Evolutionary conservation across 331 rosid genomes (phyloP).

Genomic region (Phaseolus coccineus): DNA sequence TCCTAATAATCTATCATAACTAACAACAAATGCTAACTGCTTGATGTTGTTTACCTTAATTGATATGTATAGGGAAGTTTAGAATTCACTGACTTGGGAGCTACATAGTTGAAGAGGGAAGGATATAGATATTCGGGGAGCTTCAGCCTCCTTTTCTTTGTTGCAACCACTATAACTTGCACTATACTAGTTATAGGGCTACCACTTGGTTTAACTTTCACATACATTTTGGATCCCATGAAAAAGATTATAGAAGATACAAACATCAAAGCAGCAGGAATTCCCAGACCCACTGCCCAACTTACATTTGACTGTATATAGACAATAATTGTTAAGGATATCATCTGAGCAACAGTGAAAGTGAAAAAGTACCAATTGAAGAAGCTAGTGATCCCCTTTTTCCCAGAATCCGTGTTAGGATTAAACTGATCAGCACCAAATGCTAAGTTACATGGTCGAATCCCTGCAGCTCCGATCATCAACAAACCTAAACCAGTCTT

Average conservation of each 20-base stretch:
- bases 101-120: constrained; percentile 65
- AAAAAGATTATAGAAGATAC: constrained; percentile 72
- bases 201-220: constrained; percentile 76
- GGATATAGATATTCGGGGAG: constrained; percentile 58
- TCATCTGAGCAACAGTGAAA: constrained; percentile 70
- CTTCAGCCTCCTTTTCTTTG: constrained; percentile 64
- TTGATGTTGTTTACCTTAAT: constrained; percentile 63
- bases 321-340: constrained; percentile 76
- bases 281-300: constrained; percentile 85
- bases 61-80: constrained; percentile 75
- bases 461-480: constrained; percentile 86
- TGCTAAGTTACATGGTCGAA: constrained; percentile 90
- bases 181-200: constrained; percentile 74
- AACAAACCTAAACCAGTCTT: constrained; percentile 68
- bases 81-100: constrained; percentile 63
- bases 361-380: constrained; percentile 95
- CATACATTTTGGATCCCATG: constrained; percentile 72
- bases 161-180: constrained; percentile 69
- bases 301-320: constrained; percentile 83
- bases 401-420: constrained; percentile 86
- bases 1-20: constrained; percentile 11
- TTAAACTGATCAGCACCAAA: constrained; percentile 96
- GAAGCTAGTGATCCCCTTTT: constrained; percentile 78
- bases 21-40: constrained; percentile 29
- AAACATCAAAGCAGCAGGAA: constrained; percentile 84